Evolutionary conservation across 768 basidiomycete species (phyloP), one percentile per base, ranked within the genome.

Genomic region (Peribolospora baueri): DNA sequence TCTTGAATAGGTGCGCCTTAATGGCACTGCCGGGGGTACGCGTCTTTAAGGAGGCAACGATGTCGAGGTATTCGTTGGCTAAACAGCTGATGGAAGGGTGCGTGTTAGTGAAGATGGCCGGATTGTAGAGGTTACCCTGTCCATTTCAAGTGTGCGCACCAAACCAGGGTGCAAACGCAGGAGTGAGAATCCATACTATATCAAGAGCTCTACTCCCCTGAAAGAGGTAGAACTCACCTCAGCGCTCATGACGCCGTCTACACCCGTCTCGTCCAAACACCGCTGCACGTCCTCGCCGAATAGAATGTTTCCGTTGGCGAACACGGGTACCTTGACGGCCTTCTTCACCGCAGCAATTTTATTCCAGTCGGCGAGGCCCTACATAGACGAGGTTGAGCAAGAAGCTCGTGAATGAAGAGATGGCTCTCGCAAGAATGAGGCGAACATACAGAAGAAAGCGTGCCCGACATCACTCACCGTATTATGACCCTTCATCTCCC

Each of bases 301-400:
- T 9, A 95, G 77, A 57, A 95, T 77, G 66, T 95, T 97, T 39
- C 93, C 93, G 66, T 98, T 98, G 0, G 91, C 90, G 65, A 98
- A 84, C 4, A 98, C 88, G 3, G 90, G 91, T 0, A 98, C 76
- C 51, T 61, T 65, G 43, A 97, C 84, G 0, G 84, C 83, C 61
- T 82, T 67, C 66, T 90, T 93, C 61, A 98, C 87, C 0, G 85
- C 84, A 6, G 75, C 75, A 63, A 98, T 95, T 67, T 93, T 81
- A 37, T 70, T 70, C 82, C 84, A 93, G 62, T 85, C 84, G 5
- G 87, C 87, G 8, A 90, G 67, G 13, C 88, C 88, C 80, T 82
- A 60, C 14, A 7, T 51, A 48, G 54, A 53, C 36, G 43, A 7
- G 43, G 8, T 45, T 2, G 8, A 45, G 43, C 3, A 42, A 47